These are phyloP conservation scores for Colletotrichum higginsianum DNA, from an alignment of 2,329 filamentous ascomycete genomes.

Conservation along the genomic window DNA sequence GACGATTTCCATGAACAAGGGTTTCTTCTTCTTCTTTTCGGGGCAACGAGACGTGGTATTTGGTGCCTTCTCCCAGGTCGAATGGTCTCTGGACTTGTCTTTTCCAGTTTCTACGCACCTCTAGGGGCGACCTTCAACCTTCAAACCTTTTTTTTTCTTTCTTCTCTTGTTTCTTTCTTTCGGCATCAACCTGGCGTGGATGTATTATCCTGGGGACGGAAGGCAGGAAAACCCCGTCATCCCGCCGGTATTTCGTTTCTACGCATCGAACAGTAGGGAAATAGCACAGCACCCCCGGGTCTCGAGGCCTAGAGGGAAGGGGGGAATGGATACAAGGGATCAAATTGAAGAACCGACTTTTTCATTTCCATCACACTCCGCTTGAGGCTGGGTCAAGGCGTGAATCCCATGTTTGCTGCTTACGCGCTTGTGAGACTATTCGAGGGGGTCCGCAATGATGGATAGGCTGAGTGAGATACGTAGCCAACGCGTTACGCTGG, in stretches of 20 bases:
- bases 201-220: not conserved
- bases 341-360: slow-evolving; percentile 9
- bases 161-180: not conserved
- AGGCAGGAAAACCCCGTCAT: not conserved
- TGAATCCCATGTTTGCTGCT: too few species aligned
- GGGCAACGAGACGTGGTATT: not conserved
- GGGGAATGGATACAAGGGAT: not conserved
- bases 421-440: not conserved
- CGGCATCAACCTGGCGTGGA: not conserved
- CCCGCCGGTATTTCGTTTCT: not conserved
- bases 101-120: not conserved
- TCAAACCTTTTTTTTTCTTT: not conserved
- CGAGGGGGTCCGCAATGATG: not conserved
- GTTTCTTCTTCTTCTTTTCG: not conserved
- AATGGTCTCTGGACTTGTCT: not conserved
- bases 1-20: slow-evolving; percentile 2
- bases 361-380: not conserved
- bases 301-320: not conserved
- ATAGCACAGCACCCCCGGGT: not conserved
- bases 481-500: too few species aligned
- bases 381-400: too few species aligned
- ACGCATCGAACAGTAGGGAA: not conserved
- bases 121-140: not conserved
- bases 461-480: not conserved
- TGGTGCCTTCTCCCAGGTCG: not conserved